Evolutionary conservation across 768 basidiomycete species (phyloP), one percentile per base, ranked within the genome.

Genomic region (Lentinula sp.): DNA sequence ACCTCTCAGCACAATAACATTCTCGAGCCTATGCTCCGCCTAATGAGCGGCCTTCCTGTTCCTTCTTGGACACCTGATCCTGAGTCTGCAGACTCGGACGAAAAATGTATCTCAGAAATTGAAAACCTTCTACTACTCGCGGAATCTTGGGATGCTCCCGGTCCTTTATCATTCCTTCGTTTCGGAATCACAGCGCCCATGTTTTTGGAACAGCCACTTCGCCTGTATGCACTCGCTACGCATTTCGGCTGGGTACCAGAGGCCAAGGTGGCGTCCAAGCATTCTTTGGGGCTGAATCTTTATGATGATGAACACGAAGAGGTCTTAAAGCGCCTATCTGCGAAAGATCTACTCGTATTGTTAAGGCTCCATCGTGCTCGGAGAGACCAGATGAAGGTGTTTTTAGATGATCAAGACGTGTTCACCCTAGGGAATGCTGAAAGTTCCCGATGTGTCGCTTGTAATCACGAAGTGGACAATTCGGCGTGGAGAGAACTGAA

Each of bases 181-280:
- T 66, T 75, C 6, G 73, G 74, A 10, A 72, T 80, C 55, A 75
- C 75, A 6, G 70, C 79, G 1, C 77, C 79, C 6, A 60, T 73
- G 10, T 78, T 81, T 63, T 74, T 77, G n/a, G 65, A 67, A 5
- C 70, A 77, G 12, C 80, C 82, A 1, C 64, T 83, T n/a, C 76
- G 79, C 18, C 70, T 82, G 9, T 83, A 82, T 60, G 78, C 73
- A 2, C 70, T 84, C 46, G 74, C 79, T 7, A 74, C 76, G 18
- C 73, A 73, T 36, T 77, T 74, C 58, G 76, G 74, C 6, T 82
- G 81, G 79, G 71, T 70, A 48, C 73, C 77, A 46, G 81, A 81
- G 66, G 74, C 76, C 6, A 71, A 71, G 61, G 59, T 75, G 10
- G 79, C 81, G 2, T 74, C 80, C 3, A 70, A 73, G 18, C 66